These are phyloP conservation scores for Xylaria sp. DNA, from an alignment of 2,329 filamentous ascomycete genomes.

Conservation along the genomic window DNA sequence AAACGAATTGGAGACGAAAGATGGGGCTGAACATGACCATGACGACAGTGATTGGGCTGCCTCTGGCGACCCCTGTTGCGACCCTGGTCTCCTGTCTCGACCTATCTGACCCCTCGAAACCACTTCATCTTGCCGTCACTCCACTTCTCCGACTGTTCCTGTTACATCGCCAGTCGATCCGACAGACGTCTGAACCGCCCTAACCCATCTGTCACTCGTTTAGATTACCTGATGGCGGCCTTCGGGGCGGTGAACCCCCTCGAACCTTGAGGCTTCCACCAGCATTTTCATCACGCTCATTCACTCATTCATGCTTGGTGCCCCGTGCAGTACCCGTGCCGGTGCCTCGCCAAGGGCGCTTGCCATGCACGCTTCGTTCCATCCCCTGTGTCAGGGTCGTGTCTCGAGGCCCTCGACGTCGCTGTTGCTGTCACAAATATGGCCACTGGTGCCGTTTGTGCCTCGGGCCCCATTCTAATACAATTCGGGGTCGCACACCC, in stretches of 20 bases:
- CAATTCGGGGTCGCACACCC: constrained; percentile 13
- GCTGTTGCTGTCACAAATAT: constrained; percentile 41
- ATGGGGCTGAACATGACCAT: background rate
- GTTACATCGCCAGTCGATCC: constrained; percentile 56
- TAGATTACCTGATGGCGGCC: constrained; percentile 11
- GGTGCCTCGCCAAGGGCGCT: constrained; percentile 34
- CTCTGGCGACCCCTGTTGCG: constrained; percentile 25
- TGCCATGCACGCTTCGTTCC: constrained; percentile 25
- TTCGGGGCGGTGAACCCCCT: background rate
- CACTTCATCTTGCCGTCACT: constrained; percentile 37
- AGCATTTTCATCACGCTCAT: constrained; percentile 16
- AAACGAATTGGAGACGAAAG: constrained; percentile 24
- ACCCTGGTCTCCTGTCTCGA: constrained; percentile 42
- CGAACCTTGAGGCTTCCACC: constrained; percentile 15
- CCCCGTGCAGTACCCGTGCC: constrained; percentile 9
- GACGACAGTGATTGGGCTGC: constrained; percentile 14
- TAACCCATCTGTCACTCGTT: constrained; percentile 1
- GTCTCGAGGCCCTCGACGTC: constrained; percentile 37
- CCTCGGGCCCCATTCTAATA: constrained; percentile 6
- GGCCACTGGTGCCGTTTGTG: constrained; percentile 18
- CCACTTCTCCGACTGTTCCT: constrained; percentile 47
- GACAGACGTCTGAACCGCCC: constrained; percentile 46
- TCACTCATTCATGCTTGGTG: constrained; percentile 11
- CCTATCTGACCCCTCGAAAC: constrained; percentile 42
- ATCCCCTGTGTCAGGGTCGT: constrained; percentile 34